Base-by-base conservation (phyloP, 2,329 filamentous ascomycete genomes). In the Cladosporium sp. region DNA sequence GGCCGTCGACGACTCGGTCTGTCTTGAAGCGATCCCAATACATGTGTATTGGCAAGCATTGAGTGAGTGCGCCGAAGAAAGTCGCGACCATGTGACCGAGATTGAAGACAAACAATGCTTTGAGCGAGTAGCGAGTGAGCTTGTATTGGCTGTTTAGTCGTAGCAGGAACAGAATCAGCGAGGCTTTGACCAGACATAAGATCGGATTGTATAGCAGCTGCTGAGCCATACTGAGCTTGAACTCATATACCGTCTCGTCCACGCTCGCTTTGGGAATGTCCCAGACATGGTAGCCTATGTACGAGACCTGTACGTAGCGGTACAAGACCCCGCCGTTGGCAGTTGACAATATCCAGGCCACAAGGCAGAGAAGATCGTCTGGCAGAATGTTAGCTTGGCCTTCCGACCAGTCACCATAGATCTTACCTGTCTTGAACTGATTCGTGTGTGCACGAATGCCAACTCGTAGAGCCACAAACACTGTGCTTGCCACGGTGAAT, bases 161-260 rank as follows among this genome's bases (percentile, higher is more conserved):
- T 44, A 67, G 68, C 3, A 70, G 61, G 43, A 71, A 70, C 58
- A 68, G 58, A 43, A 71, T 67, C 48, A 70, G 66, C 10, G 68
- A 69, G 18, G 66, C 66, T 46, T 68, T 62, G 46, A 70, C 68
- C 6, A 62, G 49, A n/a, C 64, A 63, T 61, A 70, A 66, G 46
- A 69, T 56, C 8, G 68, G 68, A 42, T 71, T 68, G 50, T 70
- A 71, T 37, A 69, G 54, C 61, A 71, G 61, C 41, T 71, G 68
- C 7, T 69, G 63, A 2, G 66, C 61, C 40, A 70, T 68, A 46
- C 60, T 68, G 66, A 45, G 33, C 28, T 46, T 52, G n/a, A 9
- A 10, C 11, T 16, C 14, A 33, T 37, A 18, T 7, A 51, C 42
- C 4, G n/a, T n/a, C 9, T 44, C 41, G n/a, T 51, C 49, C 22